A percentile compares a stretch with the other conserved stretches of the same genome.
phyloP scores from a whole-genome alignment of 305 asterid species.

The Fraxinus sp. region DNA sequence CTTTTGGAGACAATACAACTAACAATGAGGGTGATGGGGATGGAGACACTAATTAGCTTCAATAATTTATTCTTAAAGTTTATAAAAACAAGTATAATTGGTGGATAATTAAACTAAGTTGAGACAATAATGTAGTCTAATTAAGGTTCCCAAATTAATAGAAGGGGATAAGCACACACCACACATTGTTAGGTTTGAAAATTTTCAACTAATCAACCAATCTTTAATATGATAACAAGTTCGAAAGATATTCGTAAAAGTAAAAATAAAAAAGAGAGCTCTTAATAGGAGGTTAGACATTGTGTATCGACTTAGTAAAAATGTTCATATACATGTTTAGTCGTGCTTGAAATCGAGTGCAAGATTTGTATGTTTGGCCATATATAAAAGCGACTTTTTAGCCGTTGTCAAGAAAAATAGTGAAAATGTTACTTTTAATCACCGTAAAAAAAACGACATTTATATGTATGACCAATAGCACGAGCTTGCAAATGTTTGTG shows the following conservation, averaged over 20 bases:
- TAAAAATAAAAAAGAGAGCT: not conserved
- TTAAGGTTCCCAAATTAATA: not conserved
- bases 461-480: not conserved
- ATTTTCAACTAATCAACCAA: not conserved
- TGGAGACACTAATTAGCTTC: slow-evolving; percentile 28
- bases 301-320: not conserved
- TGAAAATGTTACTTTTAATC: not conserved
- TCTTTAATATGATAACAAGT: not conserved
- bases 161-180: not conserved
- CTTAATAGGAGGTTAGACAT: not conserved
- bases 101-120: slow-evolving; percentile 7
- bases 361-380: not conserved
- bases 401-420: not conserved
- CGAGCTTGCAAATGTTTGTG: not conserved
- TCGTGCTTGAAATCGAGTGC: not conserved
- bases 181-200: not conserved
- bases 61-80: not conserved
- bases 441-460: not conserved
- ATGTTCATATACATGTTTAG: not conserved
- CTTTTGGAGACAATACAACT: slow-evolving; percentile 51
- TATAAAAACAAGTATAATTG: not conserved
- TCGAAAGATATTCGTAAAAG: not conserved
- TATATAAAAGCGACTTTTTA: not conserved
- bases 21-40: slow-evolving; percentile 43
- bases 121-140: not conserved